Evolutionary conservation across 192 early-diverging fungal species (phyloP).

Genomic region (Globomyces pollinis-pini): DNA sequence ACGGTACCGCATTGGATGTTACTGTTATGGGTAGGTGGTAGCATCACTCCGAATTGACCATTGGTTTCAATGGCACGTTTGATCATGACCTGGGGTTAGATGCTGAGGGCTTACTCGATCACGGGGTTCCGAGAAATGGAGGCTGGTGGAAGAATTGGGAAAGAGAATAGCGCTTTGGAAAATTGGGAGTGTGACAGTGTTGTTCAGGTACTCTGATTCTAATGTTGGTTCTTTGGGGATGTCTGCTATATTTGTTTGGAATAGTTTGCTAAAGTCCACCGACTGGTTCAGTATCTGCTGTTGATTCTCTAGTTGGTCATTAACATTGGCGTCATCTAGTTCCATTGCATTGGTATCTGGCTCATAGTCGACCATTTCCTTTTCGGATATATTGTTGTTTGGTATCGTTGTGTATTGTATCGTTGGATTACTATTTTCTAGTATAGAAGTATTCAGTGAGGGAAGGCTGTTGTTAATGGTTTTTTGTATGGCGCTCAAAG

Average conservation of each 20-base stretch:
- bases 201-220: too few species aligned
- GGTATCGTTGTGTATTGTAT: too few species aligned
- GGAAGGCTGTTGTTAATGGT: too few species aligned
- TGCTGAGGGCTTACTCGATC: conserved; percentile 8
- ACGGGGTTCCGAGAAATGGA: conserved; percentile 19
- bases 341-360: too few species aligned
- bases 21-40: not conserved
- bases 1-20: conserved; percentile 16
- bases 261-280: not conserved
- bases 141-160: not conserved
- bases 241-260: not conserved
- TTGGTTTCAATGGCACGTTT: conserved; percentile 13
- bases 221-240: not conserved
- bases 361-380: too few species aligned
- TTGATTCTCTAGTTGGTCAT: too few species aligned
- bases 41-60: not conserved
- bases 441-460: too few species aligned
- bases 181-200: conserved; percentile 16
- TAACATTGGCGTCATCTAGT: too few species aligned
- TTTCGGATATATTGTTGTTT: too few species aligned
- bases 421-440: too few species aligned
- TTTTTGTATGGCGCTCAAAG: too few species aligned
- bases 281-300: too few species aligned
- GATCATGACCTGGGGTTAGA: conserved; percentile 4
- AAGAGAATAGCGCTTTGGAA: conserved; percentile 15